Evolutionary conservation across 2,329 filamentous ascomycete species (phyloP), one percentile per base, ranked within the genome.

Genomic region (Exophiala alcalophila): DNA sequence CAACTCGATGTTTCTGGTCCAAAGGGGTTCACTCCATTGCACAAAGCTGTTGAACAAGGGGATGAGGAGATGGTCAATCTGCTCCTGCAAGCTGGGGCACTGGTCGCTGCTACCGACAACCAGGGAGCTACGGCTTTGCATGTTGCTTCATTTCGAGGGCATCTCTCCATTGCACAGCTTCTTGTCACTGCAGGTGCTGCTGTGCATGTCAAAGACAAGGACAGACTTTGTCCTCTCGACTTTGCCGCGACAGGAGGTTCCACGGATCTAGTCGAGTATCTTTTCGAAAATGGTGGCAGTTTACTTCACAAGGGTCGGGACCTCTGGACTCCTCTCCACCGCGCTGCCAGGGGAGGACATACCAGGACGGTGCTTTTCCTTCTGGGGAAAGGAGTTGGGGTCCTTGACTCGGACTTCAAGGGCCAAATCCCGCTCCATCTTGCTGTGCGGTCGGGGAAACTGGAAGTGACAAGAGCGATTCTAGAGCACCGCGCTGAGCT

Each of bases 361-460:
- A 52, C 52, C 2, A 55, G 60, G 12, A 52, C 59, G 23, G 58
- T 61, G 10, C 49, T 56, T 12, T 52, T 59, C 24, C 40, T 65
- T 15, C 41, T 63, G 11, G 45, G 55, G 12, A 53, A 47, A 9
- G 56, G 53, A 14, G 57, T 57, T 6, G 45, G 59, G 38, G 47
- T 61, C 25, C 50, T 59, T 4, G 32, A 53, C 6, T 39, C 50
- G 7, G 59, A 63, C 37, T 38, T 42, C 21, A 38, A 33, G 14
- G 40, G 44, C 14, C 46, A 49, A 9, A 50, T 47, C 11, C 40
- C 52, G 6, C 29, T 59, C 8, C 50, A 55, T 35, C 33, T 49
- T 2, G 56, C 54, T 5, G 48, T 47, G n/a, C 43, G 52, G 19
- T 50, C 51, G 20, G 53, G 54, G 18, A 47, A 27, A 7, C 47